Base-by-base conservation (phyloP, 345 rosid species). In the Moricandia moricandioides region DNA sequence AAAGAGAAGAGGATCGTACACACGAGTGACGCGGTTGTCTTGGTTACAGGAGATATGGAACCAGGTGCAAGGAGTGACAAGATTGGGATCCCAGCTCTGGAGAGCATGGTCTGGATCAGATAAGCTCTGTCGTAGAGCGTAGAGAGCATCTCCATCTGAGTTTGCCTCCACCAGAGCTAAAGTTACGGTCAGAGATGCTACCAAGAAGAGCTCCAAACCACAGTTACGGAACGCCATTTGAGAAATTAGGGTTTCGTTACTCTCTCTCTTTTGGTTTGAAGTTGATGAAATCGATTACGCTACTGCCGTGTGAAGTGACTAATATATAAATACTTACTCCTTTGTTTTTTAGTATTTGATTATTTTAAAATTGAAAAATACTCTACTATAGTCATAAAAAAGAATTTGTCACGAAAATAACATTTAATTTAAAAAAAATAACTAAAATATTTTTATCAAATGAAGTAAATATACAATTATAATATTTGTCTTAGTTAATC, bases 21-120 rank as follows among this genome's bases (percentile, higher is more conserved):
- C 76, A 73, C 98, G 88, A 31, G 98, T 94, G 47, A 94, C 98
- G 80, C 91, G 96, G 73, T 81, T 86, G 39, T 90, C 83, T 78
- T 84, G 95, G 79, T 94, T 88, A 81, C 98, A 94, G 69, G 96
- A 87, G 86, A 94, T 80, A 78, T 94, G 98, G 74, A 94, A 94
- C 98, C 98, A 94, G 29, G 98, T 94, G 71, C 98, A 94, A 1
- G 98, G 96, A 70, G 83, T 93, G 43, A 94, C 98, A n/a, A 94
- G 91, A 58, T 88, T 94, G 10, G 97, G 98, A 90, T 94, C 98
- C 98, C 98, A 94, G 85, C 98, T 94, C 84, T 94, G 96, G 69
- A 94, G 90, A 7, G 86, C 96, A 85, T 81, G 87, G 78, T 89
- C 89, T 6, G 91, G 97, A 78, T 93, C 98, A 18, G 86, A 73